A percentile compares a stretch with the other conserved stretches of the same genome.
Conservation (phyloP, 2,329 filamentous ascomycete species). For the Fusarium tanahbumbuense region DNA sequence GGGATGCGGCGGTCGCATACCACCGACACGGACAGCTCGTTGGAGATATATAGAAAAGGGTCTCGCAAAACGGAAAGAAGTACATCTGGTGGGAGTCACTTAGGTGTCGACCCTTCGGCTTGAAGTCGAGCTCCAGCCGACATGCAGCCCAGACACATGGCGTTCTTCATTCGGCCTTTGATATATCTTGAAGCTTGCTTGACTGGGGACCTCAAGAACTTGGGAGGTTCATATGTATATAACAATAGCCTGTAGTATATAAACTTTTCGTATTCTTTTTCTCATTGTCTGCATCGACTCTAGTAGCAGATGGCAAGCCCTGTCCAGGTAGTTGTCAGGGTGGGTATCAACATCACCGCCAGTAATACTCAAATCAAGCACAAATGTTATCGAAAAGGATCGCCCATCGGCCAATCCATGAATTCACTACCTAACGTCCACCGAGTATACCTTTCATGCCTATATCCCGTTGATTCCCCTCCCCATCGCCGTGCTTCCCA, state of each 20-base stretch:
- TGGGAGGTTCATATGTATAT: conserved; percentile 17
- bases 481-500: conserved; percentile 46
- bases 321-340: background rate
- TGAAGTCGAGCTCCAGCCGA: conserved; percentile 1
- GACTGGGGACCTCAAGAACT: background rate
- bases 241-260: conserved; percentile 27
- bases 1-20: conserved; percentile 29
- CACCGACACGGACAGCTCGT: conserved; percentile 24
- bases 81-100: conserved; percentile 1
- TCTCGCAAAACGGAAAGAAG: conserved; percentile 6
- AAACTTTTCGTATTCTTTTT: conserved; percentile 8
- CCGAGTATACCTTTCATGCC: conserved; percentile 44
- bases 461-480: conserved; percentile 32
- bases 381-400: background rate
- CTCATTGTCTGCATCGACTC: background rate
- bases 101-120: background rate
- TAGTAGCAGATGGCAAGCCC: background rate
- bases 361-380: background rate
- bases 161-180: conserved; percentile 29
- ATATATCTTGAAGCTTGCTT: conserved; percentile 11
- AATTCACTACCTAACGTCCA: conserved; percentile 43
- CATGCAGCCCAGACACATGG: conserved; percentile 20
- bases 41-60: background rate
- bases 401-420: conserved; percentile 39
- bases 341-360: background rate